Conservation (phyloP, 2,329 filamentous ascomycete species). For the Beauveria bassiana region DNA sequence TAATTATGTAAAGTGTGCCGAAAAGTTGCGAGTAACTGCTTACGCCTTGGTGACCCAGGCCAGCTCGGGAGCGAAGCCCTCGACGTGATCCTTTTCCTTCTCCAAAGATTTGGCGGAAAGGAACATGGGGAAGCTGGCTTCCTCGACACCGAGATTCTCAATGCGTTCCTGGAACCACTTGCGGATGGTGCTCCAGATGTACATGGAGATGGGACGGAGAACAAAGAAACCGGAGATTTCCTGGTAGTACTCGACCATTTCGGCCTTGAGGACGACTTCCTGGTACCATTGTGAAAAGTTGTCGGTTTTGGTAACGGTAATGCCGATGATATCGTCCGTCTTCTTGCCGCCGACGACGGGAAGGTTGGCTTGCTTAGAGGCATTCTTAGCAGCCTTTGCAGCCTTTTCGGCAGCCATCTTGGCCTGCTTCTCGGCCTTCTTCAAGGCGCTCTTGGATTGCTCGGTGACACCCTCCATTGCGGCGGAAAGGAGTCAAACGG, state of each 20-base stretch:
- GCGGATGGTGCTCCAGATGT: conserved; percentile 58
- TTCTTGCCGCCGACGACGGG: conserved; percentile 53
- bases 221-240: conserved; percentile 98
- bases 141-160: conserved; percentile 85
- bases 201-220: conserved; percentile 63
- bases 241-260: conserved; percentile 93
- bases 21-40: conserved; percentile 23
- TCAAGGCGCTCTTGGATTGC: conserved; percentile 55
- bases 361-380: conserved; percentile 27
- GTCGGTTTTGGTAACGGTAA: conserved; percentile 74
- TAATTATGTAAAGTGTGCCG: background rate
- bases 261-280: conserved; percentile 92
- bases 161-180: conserved; percentile 68
- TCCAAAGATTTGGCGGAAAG: conserved; percentile 82
- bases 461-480: conserved; percentile 26
- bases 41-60: conserved; percentile 82
- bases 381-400: conserved; percentile 53
- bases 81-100: conserved; percentile 90
- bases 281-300: conserved; percentile 96
- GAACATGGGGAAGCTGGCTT: conserved; percentile 96
- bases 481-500: conserved; percentile 9
- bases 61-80: conserved; percentile 93
- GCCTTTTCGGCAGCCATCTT: conserved; percentile 55
- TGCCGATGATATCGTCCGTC: conserved; percentile 69
- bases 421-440: conserved; percentile 59